Evolutionary conservation across 306 rosid genomes (phyloP), one percentile per base, ranked within the genome.

Genomic region (Rosa rugosa): DNA sequence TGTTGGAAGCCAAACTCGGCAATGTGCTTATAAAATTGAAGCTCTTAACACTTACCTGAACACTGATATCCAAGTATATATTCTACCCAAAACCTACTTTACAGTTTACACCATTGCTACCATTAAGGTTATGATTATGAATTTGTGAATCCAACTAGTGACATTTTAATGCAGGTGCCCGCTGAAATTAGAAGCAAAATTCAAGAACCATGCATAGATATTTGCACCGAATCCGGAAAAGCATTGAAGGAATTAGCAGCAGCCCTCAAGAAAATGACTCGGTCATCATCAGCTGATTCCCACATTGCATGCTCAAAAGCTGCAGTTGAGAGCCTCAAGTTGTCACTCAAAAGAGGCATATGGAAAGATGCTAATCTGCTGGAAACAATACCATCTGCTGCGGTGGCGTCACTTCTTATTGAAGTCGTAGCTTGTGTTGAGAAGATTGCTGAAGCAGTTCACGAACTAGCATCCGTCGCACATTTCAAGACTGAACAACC

Each of bases 11-110:
- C 14, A 40, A 38, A 47, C 68, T 46, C 80, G 84, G 31, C 73
- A 76, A 38, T 81, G 81, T 41, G 81, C 78, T n/a, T 76, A 69
- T 76, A 70, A 51, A 34, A 76, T 77, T 14, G 77, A 76, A 40
- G 67, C 78, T 49, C 84, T 81, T 45, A 38, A 76, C 23, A 8
- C 67, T 41, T 77, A 41, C 73, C 69, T 76, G 10, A 50, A 3
- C 46, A 70, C 84, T 23, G 69, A 71, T 64, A 46, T 63, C 46
- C 77, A 81, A 41, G 84, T 76, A 81, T 17, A 17, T 38, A 40
- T 27, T 6, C 36, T 34, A 64, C 27, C n/a, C 40, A 36, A 34
- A 65, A 60, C 31, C 64, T 25, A 4, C 46, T 8, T 11, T 2
- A 3, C 5, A 4, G 31, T 8, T 11, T 2, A 3, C 5, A 4